A percentile compares a stretch with the other conserved stretches of the same genome.
These are phyloP conservation scores for Colletotrichum ledebouriae DNA, from an alignment of 2,329 filamentous ascomycete genomes.

Conservation along the genomic window DNA sequence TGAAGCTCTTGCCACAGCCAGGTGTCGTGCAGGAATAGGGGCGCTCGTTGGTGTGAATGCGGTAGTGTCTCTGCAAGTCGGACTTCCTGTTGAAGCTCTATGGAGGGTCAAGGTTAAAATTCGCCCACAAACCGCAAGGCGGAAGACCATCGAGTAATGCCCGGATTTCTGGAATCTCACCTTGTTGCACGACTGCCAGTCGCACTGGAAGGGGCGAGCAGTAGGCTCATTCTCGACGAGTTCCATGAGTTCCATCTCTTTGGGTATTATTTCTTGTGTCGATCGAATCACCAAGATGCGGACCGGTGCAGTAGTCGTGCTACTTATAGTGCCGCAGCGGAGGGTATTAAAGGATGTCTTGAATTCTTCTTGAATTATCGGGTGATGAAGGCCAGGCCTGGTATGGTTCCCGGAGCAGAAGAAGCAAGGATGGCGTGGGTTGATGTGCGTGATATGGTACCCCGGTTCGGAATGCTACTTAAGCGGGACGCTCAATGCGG, in stretches of 20 bases:
- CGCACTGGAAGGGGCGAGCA: slow-evolving; percentile 73
- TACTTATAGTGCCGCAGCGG: slow-evolving; percentile 37
- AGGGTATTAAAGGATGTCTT: slow-evolving; percentile 34
- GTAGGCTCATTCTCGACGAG: slow-evolving; percentile 74
- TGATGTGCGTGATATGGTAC: slow-evolving; percentile 35
- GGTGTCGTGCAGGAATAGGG: slow-evolving; percentile 73
- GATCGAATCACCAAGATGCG: slow-evolving; percentile 51
- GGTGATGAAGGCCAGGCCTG: slow-evolving; percentile 31
- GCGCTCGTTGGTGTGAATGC: slow-evolving; percentile 79
- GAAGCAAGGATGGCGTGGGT: slow-evolving; percentile 36
- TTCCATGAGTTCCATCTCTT: slow-evolving; percentile 73
- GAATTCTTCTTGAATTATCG: slow-evolving; percentile 39
- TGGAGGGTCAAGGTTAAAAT: slow-evolving; percentile 41
- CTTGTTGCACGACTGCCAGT: slow-evolving; percentile 74
- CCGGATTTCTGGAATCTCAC: slow-evolving; percentile 54
- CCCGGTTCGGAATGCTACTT: slow-evolving; percentile 37
- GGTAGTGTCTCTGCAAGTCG: slow-evolving; percentile 77
- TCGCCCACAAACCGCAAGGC: slow-evolving; percentile 11
- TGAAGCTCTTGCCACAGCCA: slow-evolving; percentile 78
- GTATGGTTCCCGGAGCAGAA: slow-evolving; percentile 20
- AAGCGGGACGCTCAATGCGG: slow-evolving; percentile 39
- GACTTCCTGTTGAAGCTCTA: slow-evolving; percentile 82
- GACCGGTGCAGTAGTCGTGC: slow-evolving; percentile 36
- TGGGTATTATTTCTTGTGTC: slow-evolving; percentile 45
- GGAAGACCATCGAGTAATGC: not conserved